phyloP scores from a whole-genome alignment of 2,329 filamentous ascomycete species.

The Colletotrichum truncatum region DNA sequence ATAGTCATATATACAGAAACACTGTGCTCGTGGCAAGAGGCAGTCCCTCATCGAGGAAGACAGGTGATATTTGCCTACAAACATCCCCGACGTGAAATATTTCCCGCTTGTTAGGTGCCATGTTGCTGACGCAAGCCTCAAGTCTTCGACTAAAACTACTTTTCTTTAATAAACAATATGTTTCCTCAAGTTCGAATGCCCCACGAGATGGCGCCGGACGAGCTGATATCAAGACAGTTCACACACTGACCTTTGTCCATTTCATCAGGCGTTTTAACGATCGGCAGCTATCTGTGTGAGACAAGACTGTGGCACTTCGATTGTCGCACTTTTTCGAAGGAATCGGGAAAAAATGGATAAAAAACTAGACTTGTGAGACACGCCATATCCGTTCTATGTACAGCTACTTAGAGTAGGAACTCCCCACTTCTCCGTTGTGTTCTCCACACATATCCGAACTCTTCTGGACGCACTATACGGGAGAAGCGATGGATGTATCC shows the following conservation, averaged over 20 bases:
- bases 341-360: not conserved
- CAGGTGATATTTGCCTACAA: too few relatives aligned
- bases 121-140: too few relatives aligned
- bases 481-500: not conserved
- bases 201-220: not conserved
- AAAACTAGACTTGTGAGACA: not conserved
- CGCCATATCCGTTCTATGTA: not conserved
- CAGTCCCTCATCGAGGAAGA: too few relatives aligned
- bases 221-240: not conserved
- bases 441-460: constrained; percentile 3
- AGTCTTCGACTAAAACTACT: too few relatives aligned
- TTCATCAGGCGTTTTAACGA: not conserved
- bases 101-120: too few relatives aligned
- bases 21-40: too few relatives aligned
- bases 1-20: too few relatives aligned
- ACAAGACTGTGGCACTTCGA: not conserved
- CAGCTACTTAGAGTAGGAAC: not conserved
- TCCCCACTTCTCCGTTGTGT: not conserved
- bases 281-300: not conserved
- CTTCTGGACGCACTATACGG: not conserved
- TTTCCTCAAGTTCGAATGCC: not conserved
- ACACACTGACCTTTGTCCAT: not conserved
- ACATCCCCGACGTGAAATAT: too few relatives aligned
- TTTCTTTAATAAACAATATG: too few relatives aligned
- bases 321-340: not conserved